Percentiles rank a stretch among this genome's conserved stretches.
These are phyloP conservation scores for Suhomyces faveliae DNA, from an alignment of 805 yeast genomes.

Conservation along the genomic window DNA sequence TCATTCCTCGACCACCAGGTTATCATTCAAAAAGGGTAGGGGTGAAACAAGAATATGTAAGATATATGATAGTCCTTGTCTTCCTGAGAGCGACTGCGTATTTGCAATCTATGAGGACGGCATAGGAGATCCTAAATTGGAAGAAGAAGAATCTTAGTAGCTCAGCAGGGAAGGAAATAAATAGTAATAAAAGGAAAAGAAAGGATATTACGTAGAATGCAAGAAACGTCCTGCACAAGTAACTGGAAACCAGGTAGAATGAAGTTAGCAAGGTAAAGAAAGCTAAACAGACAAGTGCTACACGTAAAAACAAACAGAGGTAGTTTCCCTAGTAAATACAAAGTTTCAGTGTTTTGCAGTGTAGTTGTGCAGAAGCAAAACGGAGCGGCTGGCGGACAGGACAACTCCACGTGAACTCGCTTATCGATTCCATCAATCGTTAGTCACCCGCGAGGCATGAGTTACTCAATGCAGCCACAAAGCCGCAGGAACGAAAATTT, in stretches of 20 bases:
- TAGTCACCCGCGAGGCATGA: background rate
- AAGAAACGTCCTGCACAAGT: no score
- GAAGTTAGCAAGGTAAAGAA: no score
- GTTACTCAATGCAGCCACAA: background rate
- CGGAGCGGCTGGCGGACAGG: no score
- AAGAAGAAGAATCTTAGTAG: constrained; percentile 46
- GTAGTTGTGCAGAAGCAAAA: no score
- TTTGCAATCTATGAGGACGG: constrained; percentile 97
- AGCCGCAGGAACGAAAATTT: constrained; percentile 13
- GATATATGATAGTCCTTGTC: constrained; percentile 92
- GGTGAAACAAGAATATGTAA: constrained; percentile 93
- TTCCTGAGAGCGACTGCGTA: constrained; percentile 92
- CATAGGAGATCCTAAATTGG: constrained; percentile 90
- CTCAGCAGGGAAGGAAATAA: no score
- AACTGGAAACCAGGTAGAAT: background rate
- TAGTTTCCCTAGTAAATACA: no score
- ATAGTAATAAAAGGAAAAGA: background rate
- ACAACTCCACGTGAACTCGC: background rate
- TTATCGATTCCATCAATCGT: background rate
- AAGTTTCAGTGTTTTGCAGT: no score
- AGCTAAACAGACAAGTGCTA: no score
- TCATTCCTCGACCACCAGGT: constrained; percentile 91
- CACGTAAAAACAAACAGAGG: no score
- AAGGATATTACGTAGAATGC: no score
- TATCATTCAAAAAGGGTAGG: constrained; percentile 85